Percentiles rank a stretch among this genome's conserved stretches.
These are phyloP conservation scores for Hymenoscyphus linearis DNA, from an alignment of 2,329 filamentous ascomycete species.

Conservation along the genomic window DNA sequence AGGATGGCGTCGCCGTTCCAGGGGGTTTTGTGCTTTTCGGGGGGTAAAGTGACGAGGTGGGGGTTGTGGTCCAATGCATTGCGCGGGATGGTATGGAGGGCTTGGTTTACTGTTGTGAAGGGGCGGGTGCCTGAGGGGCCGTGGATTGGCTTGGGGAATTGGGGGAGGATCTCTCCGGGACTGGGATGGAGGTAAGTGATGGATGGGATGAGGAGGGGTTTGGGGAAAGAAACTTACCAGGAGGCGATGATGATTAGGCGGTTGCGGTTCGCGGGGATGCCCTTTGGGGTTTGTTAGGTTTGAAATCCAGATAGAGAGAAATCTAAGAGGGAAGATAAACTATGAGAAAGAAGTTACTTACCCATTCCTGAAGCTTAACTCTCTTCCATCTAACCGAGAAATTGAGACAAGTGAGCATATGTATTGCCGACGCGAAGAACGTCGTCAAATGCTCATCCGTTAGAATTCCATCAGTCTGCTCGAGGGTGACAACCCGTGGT, in stretches of 20 bases:
- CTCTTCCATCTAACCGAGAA: conserved; percentile 69
- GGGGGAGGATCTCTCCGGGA: conserved; percentile 65
- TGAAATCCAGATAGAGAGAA: too few relatives aligned
- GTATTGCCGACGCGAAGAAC: conserved; percentile 56
- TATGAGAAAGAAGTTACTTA: neutral
- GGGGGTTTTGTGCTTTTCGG: conserved; percentile 17
- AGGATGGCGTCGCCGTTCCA: conserved; percentile 46
- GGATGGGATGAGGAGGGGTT: neutral
- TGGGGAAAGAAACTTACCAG: conserved; percentile 1
- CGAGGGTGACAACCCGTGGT: conserved; percentile 69
- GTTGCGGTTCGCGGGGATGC: conserved; percentile 24
- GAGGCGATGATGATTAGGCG: conserved; percentile 51
- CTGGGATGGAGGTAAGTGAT: conserved; percentile 34
- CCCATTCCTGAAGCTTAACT: conserved; percentile 31
- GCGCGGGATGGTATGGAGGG: conserved; percentile 25
- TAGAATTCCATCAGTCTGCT: conserved; percentile 70
- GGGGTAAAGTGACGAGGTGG: conserved; percentile 17
- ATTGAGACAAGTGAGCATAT: conserved; percentile 56
- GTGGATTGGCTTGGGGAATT: conserved; percentile 48
- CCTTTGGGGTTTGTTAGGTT: conserved; percentile 14
- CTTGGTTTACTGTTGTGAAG: conserved; percentile 39
- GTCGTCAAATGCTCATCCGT: conserved; percentile 35
- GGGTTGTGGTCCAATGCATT: conserved; percentile 38
- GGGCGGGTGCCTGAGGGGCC: conserved; percentile 33
- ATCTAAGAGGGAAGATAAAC: too few relatives aligned